Percentiles rank a stretch among this genome's conserved stretches.
These are phyloP conservation scores for Penicillium psychrosexuale DNA, from an alignment of 2,329 filamentous ascomycete species.

Conservation along the genomic window DNA sequence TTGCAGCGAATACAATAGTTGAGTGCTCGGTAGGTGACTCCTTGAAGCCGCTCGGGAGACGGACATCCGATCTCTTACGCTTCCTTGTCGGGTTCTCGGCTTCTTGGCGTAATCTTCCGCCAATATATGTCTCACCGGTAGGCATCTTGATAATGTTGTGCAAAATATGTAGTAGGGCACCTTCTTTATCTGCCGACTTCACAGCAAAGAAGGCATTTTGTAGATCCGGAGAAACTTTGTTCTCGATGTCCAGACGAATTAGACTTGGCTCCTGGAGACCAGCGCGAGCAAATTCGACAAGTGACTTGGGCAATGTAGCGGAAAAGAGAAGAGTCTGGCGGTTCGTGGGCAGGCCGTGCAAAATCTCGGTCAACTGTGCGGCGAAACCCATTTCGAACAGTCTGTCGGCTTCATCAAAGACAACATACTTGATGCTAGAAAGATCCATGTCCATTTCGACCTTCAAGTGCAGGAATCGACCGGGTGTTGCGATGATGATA, in stretches of 20 bases:
- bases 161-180: constrained; percentile 80
- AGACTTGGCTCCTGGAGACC: constrained; percentile 89
- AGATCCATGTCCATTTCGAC: constrained; percentile 93
- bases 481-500: constrained; percentile 94
- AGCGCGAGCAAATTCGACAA: constrained; percentile 93
- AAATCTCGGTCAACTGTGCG: constrained; percentile 85
- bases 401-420: constrained; percentile 96
- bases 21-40: constrained; percentile 83
- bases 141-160: constrained; percentile 93
- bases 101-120: constrained; percentile 44
- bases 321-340: constrained; percentile 94
- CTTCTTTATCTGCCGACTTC: constrained; percentile 91
- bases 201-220: constrained; percentile 92
- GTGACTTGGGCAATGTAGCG: constrained; percentile 85
- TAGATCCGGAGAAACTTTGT: constrained; percentile 93
- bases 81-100: constrained; percentile 47
- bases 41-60: constrained; percentile 50
- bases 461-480: constrained; percentile 92
- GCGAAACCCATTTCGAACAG: constrained; percentile 99
- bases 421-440: constrained; percentile 87
- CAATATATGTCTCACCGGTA: constrained; percentile 58
- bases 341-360: constrained; percentile 77
- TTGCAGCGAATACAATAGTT: constrained; percentile 91
- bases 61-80: constrained; percentile 50
- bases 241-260: constrained; percentile 87